Percentiles rank a stretch among this genome's conserved stretches.
Conservation (phyloP, 192 early-diverging fungal genomes). For the Chytriomyces confervae region DNA sequence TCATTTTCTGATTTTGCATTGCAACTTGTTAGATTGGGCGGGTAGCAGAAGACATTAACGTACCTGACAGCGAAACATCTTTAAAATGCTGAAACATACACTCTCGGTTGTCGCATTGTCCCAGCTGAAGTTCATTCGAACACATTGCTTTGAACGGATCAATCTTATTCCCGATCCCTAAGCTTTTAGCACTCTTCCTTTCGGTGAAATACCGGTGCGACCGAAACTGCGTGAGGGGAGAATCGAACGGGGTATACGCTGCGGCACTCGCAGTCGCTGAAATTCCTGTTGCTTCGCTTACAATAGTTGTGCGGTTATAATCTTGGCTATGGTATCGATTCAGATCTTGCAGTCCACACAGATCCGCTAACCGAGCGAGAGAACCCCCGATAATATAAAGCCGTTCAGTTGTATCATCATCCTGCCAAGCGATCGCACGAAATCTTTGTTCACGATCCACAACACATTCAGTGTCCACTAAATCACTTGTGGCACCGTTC, state of each 20-base stretch:
- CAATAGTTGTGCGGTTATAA: too few relatives aligned
- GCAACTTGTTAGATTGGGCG: neutral
- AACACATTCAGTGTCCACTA: neutral
- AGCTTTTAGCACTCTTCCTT: neutral
- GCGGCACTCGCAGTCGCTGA: neutral
- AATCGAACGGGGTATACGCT: slow-evolving; percentile 9
- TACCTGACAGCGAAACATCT: slow-evolving; percentile 23
- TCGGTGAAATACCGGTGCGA: slow-evolving; percentile 19
- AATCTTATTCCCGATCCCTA: slow-evolving; percentile 17
- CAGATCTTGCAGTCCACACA: slow-evolving; percentile 19
- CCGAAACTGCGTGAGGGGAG: slow-evolving; percentile 12
- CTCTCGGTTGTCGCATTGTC: slow-evolving; percentile 1
- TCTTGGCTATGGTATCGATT: neutral
- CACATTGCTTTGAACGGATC: slow-evolving; percentile 21
- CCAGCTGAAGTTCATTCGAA: neutral
- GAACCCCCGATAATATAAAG: neutral
- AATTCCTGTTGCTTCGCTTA: neutral
- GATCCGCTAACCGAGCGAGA: neutral
- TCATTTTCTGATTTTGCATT: slow-evolving; percentile 13
- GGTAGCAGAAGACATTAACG: neutral
- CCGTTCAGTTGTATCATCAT: slow-evolving; percentile 1
- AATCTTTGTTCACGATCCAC: slow-evolving; percentile 15
- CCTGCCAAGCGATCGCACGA: slow-evolving; percentile 2
- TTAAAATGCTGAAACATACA: slow-evolving; percentile 8
- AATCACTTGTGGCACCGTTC: neutral